Conservation (phyloP, 2,329 filamentous ascomycete genomes). For the Fusarium buxicola region DNA sequence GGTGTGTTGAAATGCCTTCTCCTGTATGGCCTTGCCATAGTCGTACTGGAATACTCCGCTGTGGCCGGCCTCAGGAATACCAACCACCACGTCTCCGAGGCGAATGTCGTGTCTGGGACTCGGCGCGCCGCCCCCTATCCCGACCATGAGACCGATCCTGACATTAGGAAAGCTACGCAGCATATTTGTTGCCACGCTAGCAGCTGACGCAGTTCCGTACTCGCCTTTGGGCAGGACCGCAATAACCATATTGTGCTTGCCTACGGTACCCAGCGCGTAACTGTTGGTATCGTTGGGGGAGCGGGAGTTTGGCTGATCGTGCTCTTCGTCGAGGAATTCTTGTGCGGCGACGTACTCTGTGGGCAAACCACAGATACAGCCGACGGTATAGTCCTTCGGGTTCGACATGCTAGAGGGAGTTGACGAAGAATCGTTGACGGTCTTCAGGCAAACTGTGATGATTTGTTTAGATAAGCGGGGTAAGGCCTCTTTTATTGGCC, state of each 20-base stretch:
- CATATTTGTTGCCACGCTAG: neutral
- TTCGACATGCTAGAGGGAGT: too few species aligned
- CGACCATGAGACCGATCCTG: conserved; percentile 11
- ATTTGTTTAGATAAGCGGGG: too few species aligned
- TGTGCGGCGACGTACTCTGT: neutral
- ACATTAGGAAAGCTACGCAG: neutral
- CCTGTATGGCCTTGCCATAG: neutral
- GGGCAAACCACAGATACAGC: neutral
- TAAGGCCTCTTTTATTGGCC: too few species aligned
- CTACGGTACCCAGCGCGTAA: conserved; percentile 1
- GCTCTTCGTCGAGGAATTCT: conserved; percentile 1
- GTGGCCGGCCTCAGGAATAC: neutral
- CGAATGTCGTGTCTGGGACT: neutral
- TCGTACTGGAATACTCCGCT: neutral
- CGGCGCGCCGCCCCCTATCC: conserved; percentile 7
- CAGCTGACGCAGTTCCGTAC: neutral
- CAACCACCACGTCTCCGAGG: neutral
- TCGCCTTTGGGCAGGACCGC: neutral
- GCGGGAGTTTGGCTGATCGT: neutral
- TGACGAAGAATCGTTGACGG: too few species aligned
- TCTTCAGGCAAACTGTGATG: too few species aligned
- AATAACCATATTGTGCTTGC: conserved; percentile 6
- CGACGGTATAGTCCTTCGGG: neutral
- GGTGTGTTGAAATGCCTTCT: neutral
- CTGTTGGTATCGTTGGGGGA: neutral